Conservation (phyloP, 78 protist species). For the Dictyostelium firmibasis region DNA sequence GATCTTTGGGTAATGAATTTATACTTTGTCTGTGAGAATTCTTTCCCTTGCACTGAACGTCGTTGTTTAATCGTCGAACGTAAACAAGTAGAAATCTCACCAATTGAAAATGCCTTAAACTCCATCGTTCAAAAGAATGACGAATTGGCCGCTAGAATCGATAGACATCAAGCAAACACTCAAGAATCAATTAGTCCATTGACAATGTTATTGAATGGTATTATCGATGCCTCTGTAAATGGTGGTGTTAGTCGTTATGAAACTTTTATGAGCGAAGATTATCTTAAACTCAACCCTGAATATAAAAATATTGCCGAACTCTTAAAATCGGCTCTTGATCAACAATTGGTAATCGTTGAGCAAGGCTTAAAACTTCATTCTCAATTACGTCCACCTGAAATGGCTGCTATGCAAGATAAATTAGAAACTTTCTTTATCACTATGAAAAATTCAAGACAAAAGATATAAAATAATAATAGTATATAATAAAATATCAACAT, state of each 20-base stretch:
- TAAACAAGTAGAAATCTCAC: slow-evolving; percentile 55
- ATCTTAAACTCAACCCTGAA: slow-evolving; percentile 44
- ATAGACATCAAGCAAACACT: slow-evolving; percentile 24
- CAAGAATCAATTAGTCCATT: slow-evolving; percentile 72
- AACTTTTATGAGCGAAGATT: slow-evolving; percentile 35
- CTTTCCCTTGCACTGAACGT: slow-evolving; percentile 79
- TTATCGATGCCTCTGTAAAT: slow-evolving; percentile 89
- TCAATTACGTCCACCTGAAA: slow-evolving; percentile 40
- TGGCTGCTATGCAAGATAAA: slow-evolving; percentile 78
- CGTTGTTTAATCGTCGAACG: slow-evolving; percentile 67
- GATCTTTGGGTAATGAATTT: slow-evolving; percentile 84
- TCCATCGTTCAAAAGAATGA: slow-evolving; percentile 81
- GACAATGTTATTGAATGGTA: slow-evolving; percentile 85
- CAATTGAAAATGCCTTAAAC: slow-evolving; percentile 84
- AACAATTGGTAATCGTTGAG: slow-evolving; percentile 38
- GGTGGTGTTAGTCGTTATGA: slow-evolving; percentile 83
- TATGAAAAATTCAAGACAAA: slow-evolving; percentile 27
- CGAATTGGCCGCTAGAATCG: slow-evolving; percentile 72
- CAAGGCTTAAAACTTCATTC: slow-evolving; percentile 67
- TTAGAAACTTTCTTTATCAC: slow-evolving; percentile 34
- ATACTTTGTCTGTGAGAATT: slow-evolving; percentile 33
- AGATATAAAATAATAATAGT: too few species aligned
- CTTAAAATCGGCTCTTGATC: slow-evolving; percentile 44
- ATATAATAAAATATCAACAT: too few species aligned
- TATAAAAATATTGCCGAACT: slow-evolving; percentile 41